Percentiles rank a stretch among this genome's conserved stretches.
These are phyloP conservation scores for Iberis amara DNA, from an alignment of 441 rosid species.

Conservation along the genomic window DNA sequence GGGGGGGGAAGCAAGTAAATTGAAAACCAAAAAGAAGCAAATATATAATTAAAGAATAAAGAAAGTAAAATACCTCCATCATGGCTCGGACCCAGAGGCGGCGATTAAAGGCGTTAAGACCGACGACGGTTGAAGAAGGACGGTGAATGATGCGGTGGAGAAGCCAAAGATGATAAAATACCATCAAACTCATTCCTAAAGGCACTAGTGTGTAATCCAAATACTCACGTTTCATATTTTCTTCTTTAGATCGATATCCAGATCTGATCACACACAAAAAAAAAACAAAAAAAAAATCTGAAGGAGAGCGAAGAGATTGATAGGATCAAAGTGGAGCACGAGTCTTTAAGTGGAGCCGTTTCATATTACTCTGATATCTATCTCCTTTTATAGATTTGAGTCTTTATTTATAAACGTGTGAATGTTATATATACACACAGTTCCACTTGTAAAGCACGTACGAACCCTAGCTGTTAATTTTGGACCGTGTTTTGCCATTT, in stretches of 20 bases:
- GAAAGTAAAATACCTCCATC: too few species aligned
- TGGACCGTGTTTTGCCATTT: constrained; percentile 24
- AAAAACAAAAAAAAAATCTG: not conserved
- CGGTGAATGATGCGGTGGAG: constrained; percentile 46
- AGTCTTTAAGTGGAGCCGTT: constrained; percentile 31
- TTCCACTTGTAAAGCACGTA: constrained; percentile 18
- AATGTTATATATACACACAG: not conserved
- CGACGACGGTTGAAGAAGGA: constrained; percentile 67
- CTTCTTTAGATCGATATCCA: not conserved
- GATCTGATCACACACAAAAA: not conserved
- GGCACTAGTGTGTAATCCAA: constrained; percentile 67
- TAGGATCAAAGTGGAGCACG: constrained; percentile 31
- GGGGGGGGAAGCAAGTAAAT: too few species aligned
- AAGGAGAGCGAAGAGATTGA: constrained; percentile 6
- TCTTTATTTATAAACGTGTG: constrained; percentile 19
- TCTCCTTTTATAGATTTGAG: constrained; percentile 29
- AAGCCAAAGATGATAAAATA: constrained; percentile 70
- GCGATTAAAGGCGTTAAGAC: constrained; percentile 74
- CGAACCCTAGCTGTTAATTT: constrained; percentile 22
- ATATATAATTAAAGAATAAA: too few species aligned
- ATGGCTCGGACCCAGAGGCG: constrained; percentile 83
- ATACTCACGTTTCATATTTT: constrained; percentile 40
- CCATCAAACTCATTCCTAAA: constrained; percentile 48
- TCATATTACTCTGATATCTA: not conserved
- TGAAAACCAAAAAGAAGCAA: too few species aligned